Conservation (phyloP, 306 rosid genomes). For the Alnus glutinosa region DNA sequence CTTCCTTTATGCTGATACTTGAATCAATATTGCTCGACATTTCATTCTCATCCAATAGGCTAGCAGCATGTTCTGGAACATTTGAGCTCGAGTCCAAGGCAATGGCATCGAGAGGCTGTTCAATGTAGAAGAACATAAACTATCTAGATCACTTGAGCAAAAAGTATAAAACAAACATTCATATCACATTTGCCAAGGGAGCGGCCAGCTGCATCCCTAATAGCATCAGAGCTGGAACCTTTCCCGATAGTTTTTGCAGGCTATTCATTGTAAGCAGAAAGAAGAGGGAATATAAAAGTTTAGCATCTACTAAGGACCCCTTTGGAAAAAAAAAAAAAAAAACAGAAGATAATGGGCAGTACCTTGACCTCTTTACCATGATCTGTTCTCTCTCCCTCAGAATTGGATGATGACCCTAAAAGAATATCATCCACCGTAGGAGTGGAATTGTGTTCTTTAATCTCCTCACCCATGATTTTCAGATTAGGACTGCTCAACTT, state of each 20-base stretch:
- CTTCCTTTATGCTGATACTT: slow-evolving; percentile 32
- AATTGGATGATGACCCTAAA: slow-evolving; percentile 17
- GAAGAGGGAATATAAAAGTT: not conserved
- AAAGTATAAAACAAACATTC: slow-evolving; percentile 23
- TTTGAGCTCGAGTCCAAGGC: slow-evolving; percentile 25
- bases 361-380: slow-evolving; percentile 21
- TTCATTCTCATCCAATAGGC: slow-evolving; percentile 11
- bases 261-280: slow-evolving; percentile 13
- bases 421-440: slow-evolving; percentile 5
- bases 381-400: slow-evolving; percentile 14
- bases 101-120: slow-evolving; percentile 32
- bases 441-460: slow-evolving; percentile 19
- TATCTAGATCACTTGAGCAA: slow-evolving; percentile 12
- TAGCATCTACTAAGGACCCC: not conserved
- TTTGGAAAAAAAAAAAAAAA: slow-evolving; percentile 1
- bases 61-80: slow-evolving; percentile 24
- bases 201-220: slow-evolving; percentile 27
- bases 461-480: slow-evolving; percentile 20
- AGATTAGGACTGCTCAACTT: not conserved
- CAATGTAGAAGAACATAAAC: slow-evolving; percentile 21
- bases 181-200: slow-evolving; percentile 31
- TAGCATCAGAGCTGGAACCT: slow-evolving; percentile 32
- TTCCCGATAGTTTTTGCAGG: slow-evolving; percentile 27
- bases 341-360: slow-evolving; percentile 12
- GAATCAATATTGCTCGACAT: slow-evolving; percentile 19